Conservation (phyloP, 2,329 filamentous ascomycete genomes). For the Botrytis cinerea region DNA sequence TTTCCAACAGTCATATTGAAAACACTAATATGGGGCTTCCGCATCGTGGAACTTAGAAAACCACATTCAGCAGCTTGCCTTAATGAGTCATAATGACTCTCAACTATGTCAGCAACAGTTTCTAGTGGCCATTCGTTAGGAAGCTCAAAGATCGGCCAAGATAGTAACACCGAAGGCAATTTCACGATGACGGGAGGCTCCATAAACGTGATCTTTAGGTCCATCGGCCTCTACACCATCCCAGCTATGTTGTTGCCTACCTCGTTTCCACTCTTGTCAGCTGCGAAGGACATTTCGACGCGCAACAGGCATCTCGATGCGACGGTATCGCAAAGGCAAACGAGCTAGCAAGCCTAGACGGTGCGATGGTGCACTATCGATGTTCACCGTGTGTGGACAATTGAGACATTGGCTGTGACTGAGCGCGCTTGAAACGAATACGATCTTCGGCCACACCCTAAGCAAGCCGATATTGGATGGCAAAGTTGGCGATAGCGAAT, state of each 20-base stretch:
- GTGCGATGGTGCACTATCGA: not conserved
- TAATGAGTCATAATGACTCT: not conserved
- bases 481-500: not conserved
- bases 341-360: not conserved
- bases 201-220: not conserved
- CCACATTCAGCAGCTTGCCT: not conserved
- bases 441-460: not conserved
- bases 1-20: not conserved
- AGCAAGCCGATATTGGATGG: not conserved
- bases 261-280: not conserved
- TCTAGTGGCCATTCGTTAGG: not conserved
- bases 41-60: not conserved
- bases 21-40: not conserved
- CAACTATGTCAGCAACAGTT: not conserved
- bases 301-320: not conserved
- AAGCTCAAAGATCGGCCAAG: not conserved
- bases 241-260: not conserved
- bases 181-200: not conserved
- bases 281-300: not conserved
- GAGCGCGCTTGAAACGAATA: not conserved
- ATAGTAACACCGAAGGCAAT: not conserved
- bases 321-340: constrained; percentile 3
- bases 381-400: not conserved
- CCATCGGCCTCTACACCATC: not conserved
- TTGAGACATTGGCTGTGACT: not conserved